Percentiles rank a stretch among this genome's conserved stretches.
Conservation (phyloP, 352 stramenopile genomes). For the Phytophthora boehmeriae region DNA sequence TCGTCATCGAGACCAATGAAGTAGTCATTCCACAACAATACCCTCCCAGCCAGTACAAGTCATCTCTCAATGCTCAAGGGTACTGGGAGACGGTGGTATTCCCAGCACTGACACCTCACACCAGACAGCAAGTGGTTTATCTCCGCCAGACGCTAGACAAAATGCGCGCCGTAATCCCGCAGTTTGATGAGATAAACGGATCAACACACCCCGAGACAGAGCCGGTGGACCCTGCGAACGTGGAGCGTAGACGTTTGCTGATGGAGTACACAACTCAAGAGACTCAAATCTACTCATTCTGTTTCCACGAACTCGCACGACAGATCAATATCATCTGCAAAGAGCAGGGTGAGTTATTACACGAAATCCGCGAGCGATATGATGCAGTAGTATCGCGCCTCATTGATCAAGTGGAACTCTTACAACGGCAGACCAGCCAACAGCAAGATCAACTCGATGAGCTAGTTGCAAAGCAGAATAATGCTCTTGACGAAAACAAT, state of each 20-base stretch:
- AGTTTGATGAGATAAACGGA: slow-evolving; percentile 18
- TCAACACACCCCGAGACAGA: slow-evolving; percentile 8
- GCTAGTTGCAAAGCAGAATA: slow-evolving; percentile 13
- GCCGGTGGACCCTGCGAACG: slow-evolving; percentile 1
- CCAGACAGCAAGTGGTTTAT: slow-evolving; percentile 72
- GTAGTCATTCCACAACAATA: slow-evolving; percentile 60
- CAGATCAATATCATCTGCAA: slow-evolving; percentile 81
- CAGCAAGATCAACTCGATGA: slow-evolving; percentile 35
- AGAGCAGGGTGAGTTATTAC: slow-evolving; percentile 74
- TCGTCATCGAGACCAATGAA: slow-evolving; percentile 74
- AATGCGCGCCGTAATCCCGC: slow-evolving; percentile 42
- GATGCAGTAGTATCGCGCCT: slow-evolving; percentile 39
- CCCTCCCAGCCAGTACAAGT: slow-evolving; percentile 64
- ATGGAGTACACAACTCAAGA: slow-evolving; percentile 63
- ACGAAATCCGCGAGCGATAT: slow-evolving; percentile 63
- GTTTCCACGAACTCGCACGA: slow-evolving; percentile 75
- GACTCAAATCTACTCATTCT: slow-evolving; percentile 69
- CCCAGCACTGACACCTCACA: slow-evolving; percentile 64
- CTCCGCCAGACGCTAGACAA: slow-evolving; percentile 65
- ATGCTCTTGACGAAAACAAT: slow-evolving; percentile 24
- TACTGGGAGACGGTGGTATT: slow-evolving; percentile 82
- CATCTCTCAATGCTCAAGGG: slow-evolving; percentile 40
- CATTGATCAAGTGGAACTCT: slow-evolving; percentile 21
- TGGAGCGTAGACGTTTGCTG: slow-evolving; percentile 28
- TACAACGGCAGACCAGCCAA: slow-evolving; percentile 28